Base-by-base conservation (phyloP, 345 rosid genomes). In the Syzygium aromaticum region DNA sequence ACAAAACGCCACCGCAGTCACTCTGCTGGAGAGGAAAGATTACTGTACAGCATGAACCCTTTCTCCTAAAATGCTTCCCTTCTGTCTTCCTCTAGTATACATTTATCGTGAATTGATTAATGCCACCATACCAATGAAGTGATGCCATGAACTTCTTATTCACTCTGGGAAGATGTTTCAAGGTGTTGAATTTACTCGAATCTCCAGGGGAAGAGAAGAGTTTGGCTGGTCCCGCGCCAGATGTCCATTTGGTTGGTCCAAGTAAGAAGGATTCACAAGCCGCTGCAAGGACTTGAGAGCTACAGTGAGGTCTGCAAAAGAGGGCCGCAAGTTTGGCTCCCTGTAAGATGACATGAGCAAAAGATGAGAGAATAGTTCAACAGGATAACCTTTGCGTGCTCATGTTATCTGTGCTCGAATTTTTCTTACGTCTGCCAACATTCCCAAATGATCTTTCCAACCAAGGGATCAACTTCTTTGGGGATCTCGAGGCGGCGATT, bases 401-500 rank as follows among this genome's bases (percentile, higher is more conserved):
- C 80, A 38, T 73, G 80, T 73, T 67, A 67, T 4, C 78, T 73
- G 80, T 0, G 59, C 67, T 56, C 54, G 25, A 17, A 84, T 8
- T 85, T 30, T 27, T 92, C 99, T 94, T 92, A 96, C 99, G 93
- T 95, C 89, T 96, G 99, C 99, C 99, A 98, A 88, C 99, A 98
- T 93, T 96, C 92, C 91, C 90, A 91, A 84, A 98, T 98, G 89
- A 96, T 96, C 87, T 95, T 92, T 33, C 93, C 98, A 59, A 98
- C 99, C 84, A 92, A 78, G 25, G 99, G 99, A 91, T 98, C 99
- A 51, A 96, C 88, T 89, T 98, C 99, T 92, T 96, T 95, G 19
- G 99, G 98, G 87, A 96, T 95, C 87, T 98, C 99, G 67, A 94
- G 98, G 87, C 99, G 95, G 1, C 98, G 97, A 85, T 96, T 98